Evolutionary conservation across 2,329 filamentous ascomycete genomes (phyloP), one percentile per base, ranked within the genome.

Genomic region (Magnaporthales sp.): DNA sequence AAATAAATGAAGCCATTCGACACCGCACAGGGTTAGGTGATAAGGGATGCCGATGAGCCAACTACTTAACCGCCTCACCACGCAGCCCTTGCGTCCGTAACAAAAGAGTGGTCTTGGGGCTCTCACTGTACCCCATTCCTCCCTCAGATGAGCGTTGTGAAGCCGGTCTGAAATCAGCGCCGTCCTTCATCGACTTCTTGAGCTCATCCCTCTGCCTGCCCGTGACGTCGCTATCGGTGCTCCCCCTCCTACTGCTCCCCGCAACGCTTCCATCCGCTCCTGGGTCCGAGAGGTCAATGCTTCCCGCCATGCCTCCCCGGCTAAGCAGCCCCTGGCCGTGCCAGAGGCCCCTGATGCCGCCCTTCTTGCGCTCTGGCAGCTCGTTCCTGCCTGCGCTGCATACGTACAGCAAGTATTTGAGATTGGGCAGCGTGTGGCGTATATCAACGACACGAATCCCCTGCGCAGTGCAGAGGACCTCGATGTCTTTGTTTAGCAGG

Each of bases 401-500:
- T 1, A 98, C 89, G 72, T 96, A 97, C 1, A 98, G 80, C 19
- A 98, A 80, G 72, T 97, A 97, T 75, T 97, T 96, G 10, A 99
- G 81, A 74, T 99, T 99, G 1, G 94, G 93, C 7, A 98, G 80
- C 0, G 94, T 96, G 71, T 98, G 92, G 4, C 95, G 86, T 22
- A 97, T 92, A 73, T 99, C 95, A 69, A 97, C 84, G 1, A 96
- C 89, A 62, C 89, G 88, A 13, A 97, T 80, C 0, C 90, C 90
- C 70, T 93, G 88, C 1, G 83, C 81, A 3, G 81, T 79, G 68
- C 86, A 89, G 3, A 89, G 79, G 0, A 82, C 78, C 72, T 98
- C 93, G 67, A 99, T 93, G 74, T 98, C 83, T 78, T 98, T 97
- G 80, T 98, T 98, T 15, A 99, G 84, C n/a, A 98, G 80, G 73